Conservation (phyloP, 2,329 filamentous ascomycete genomes). For the Xylariaceae sp. region DNA sequence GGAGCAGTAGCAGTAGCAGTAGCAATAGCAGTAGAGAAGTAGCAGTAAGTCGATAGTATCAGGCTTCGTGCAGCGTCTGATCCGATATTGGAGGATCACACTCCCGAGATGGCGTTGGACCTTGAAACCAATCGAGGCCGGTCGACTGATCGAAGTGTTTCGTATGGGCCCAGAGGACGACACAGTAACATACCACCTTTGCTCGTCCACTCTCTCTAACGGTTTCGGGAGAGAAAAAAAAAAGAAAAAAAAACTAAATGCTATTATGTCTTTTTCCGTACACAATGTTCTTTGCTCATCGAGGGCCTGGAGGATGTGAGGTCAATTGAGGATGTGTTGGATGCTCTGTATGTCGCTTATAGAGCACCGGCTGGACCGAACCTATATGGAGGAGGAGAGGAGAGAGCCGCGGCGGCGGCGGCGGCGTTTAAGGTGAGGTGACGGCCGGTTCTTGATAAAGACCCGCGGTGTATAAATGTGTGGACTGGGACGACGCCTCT, state of each 20-base stretch:
- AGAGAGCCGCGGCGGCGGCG: neutral
- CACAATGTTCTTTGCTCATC: neutral
- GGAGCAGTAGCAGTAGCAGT: no score
- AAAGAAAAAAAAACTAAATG: no score
- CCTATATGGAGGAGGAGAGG: no score
- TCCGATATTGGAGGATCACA: neutral
- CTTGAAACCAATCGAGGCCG: neutral
- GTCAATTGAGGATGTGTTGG: neutral
- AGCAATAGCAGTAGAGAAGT: no score
- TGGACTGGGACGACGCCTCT: slow-evolving; percentile 4
- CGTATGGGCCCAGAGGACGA: neutral
- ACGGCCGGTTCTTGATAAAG: neutral
- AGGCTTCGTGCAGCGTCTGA: neutral
- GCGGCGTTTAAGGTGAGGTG: neutral
- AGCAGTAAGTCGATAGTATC: neutral
- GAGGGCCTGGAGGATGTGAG: neutral
- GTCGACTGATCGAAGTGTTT: slow-evolving; percentile 2
- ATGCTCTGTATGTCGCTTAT: neutral
- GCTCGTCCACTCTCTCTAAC: slow-evolving; percentile 3
- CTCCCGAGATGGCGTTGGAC: neutral
- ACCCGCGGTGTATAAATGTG: slow-evolving; percentile 1
- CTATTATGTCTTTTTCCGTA: neutral
- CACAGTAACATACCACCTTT: neutral
- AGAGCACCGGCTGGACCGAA: no score
- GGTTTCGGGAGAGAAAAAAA: neutral